Conservation (phyloP, 1,284 basidiomycete species). For the Boletus sp. region DNA sequence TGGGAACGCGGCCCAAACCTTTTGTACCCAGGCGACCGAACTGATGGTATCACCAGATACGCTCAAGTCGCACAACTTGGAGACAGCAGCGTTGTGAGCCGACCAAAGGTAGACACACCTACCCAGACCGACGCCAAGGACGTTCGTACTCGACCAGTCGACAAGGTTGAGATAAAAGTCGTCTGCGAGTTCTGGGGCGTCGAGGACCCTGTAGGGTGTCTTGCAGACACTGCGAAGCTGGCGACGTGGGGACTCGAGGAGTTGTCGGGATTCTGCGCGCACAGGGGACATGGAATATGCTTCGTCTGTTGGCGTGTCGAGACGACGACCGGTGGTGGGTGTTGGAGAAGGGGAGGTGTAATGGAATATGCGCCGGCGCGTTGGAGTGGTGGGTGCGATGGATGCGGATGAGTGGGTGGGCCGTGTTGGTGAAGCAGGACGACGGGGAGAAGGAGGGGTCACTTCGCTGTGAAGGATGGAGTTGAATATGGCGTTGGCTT, state of each 20-base stretch:
- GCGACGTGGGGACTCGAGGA: slow-evolving; percentile 85
- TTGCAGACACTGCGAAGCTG: slow-evolving; percentile 84
- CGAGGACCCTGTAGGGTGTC: slow-evolving; percentile 95
- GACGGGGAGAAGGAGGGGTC: slow-evolving; percentile 59
- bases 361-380: slow-evolving; percentile 61
- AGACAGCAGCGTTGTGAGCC: slow-evolving; percentile 88
- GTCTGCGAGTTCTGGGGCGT: slow-evolving; percentile 95
- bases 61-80: slow-evolving; percentile 84
- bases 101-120: slow-evolving; percentile 96
- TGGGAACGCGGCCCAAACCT: slow-evolving; percentile 42
- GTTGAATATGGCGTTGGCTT: slow-evolving; percentile 74
- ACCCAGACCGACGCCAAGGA: slow-evolving; percentile 90
- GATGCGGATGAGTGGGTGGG: slow-evolving; percentile 37
- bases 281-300: slow-evolving; percentile 91
- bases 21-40: slow-evolving; percentile 90
- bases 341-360: slow-evolving; percentile 57
- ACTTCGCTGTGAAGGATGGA: slow-evolving; percentile 73
- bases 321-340: slow-evolving; percentile 49
- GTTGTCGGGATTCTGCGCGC: slow-evolving; percentile 73
- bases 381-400: slow-evolving; percentile 57
- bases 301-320: slow-evolving; percentile 75
- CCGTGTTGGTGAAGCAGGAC: slow-evolving; percentile 59
- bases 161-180: slow-evolving; percentile 99
- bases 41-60: slow-evolving; percentile 67
- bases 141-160: slow-evolving; percentile 94